Base-by-base conservation (phyloP, 2,329 filamentous ascomycete species). In the Sporothrix euskadiensis region DNA sequence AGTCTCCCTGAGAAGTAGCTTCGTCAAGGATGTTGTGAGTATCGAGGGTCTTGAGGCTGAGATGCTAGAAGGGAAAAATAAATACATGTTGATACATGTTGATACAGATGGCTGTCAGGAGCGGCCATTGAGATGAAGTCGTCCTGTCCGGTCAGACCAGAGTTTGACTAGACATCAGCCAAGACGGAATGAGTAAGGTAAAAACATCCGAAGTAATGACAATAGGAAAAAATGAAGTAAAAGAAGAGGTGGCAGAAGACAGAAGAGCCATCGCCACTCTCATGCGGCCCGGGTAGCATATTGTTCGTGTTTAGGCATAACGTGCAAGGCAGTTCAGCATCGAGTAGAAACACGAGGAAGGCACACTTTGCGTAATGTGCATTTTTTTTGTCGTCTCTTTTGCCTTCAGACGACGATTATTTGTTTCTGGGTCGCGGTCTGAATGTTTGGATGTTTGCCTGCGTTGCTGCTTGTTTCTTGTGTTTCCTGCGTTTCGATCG, bases 401-500 rank as follows among this genome's bases (percentile, higher is more conserved):
- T 26, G n/a, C 10, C 7, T 41, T 26, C 61, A 68, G 41, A 68
- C 22, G 41, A 30, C 14, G 41, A 26, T 10, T 32, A 5, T 30
- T 32, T 68, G 63, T 14, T 30, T 61, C 54, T 61, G n/a, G 26
- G 41, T 52, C 26, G 44, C 5, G 16, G 61, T 54, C 22, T 39
- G 47, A 19, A 39, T 54, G 47, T 69, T 39, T 52, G 19, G 66
- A 41, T 12, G 61, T 41, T 66, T 66, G 35, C n/a, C 61, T 65
- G 61, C 39, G n/a, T 30, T 61, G 35, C 57, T 41, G 12, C 35
- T 35, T 32, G 30, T 69, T 39, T 69, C 8, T 52, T 39, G 9
- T 69, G 26, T 69, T 63, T 52, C 26, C 54, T 32, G 39, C 41
- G 56, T 63, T 71, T 57, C 69, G 56, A 10, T 69, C 47, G 66